These are phyloP conservation scores for Castanopsis chinensis DNA, from an alignment of 306 rosid species.

Conservation along the genomic window DNA sequence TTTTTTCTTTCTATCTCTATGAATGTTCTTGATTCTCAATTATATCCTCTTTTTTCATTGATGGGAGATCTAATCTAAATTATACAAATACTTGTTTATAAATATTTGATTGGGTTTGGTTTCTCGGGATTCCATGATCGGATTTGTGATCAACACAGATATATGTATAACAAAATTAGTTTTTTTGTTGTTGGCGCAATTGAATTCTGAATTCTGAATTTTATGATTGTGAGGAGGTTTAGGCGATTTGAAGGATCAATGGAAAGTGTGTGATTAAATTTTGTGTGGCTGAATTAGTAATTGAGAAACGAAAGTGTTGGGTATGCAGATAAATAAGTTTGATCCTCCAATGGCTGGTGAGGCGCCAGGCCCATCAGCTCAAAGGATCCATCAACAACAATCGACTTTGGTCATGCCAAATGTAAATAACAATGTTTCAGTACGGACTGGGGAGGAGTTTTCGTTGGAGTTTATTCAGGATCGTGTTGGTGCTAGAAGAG, in stretches of 20 bases:
- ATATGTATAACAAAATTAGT: no score
- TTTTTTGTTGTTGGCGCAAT: no score
- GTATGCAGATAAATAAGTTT: conserved; percentile 46
- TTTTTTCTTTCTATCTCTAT: no score
- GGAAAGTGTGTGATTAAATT: conserved; percentile 1
- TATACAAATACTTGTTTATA: no score
- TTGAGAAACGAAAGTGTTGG: conserved; percentile 6
- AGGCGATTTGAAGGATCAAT: not conserved
- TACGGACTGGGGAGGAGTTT: conserved; percentile 38
- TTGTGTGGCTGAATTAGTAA: conserved; percentile 19
- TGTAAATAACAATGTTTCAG: conserved; percentile 30
- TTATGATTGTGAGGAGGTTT: not conserved
- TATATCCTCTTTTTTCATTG: no score
- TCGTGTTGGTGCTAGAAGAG: conserved; percentile 33
- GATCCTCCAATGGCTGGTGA: conserved; percentile 36
- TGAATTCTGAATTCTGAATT: conserved; percentile 1
- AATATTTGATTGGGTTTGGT: no score
- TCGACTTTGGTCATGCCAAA: conserved; percentile 15
- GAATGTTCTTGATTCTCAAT: no score
- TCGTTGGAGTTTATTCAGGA: conserved; percentile 40
- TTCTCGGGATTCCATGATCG: no score
- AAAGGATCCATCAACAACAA: conserved; percentile 33
- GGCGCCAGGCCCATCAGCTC: conserved; percentile 37
- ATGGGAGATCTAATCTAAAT: no score
- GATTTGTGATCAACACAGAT: no score